phyloP scores from a whole-genome alignment of 179 eudicot genomes.

The Beta corolliflora region DNA sequence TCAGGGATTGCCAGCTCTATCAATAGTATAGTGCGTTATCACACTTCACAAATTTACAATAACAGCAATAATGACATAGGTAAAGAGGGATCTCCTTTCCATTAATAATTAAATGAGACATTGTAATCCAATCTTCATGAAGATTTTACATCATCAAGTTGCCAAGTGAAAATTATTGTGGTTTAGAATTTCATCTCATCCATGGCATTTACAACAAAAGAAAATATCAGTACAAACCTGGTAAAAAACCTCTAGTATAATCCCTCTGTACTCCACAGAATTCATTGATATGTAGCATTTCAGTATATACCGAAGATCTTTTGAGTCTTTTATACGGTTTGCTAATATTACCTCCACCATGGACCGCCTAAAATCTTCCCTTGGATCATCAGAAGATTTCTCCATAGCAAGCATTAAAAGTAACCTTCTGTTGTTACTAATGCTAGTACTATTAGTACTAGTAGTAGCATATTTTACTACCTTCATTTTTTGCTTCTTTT shows the following conservation, averaged over 20 bases:
- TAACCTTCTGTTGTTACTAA: conserved; percentile 26
- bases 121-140: conserved; percentile 5
- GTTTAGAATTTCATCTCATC: conserved; percentile 12
- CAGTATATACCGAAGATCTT: conserved; percentile 60
- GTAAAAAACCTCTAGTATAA: conserved; percentile 74
- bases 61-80: neutral
- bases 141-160: neutral
- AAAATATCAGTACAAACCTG: conserved; percentile 73
- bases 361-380: conserved; percentile 77
- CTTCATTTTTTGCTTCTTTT: conserved; percentile 37
- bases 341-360: conserved; percentile 67
- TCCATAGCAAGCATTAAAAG: conserved; percentile 78
- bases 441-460: neutral
- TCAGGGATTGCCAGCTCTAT: too few relatives aligned
- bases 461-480: conserved; percentile 8
- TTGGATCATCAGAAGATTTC: conserved; percentile 65
- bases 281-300: conserved; percentile 72
- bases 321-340: conserved; percentile 50
- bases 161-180: neutral
- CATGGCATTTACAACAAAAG: conserved; percentile 45
- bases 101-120: neutral
- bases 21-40: too few relatives aligned
- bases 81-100: neutral
- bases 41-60: neutral
- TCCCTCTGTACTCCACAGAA: conserved; percentile 53